Evolutionary conservation across 805 yeast genomes (phyloP).

Genomic region (Lipomyces yamadae): DNA sequence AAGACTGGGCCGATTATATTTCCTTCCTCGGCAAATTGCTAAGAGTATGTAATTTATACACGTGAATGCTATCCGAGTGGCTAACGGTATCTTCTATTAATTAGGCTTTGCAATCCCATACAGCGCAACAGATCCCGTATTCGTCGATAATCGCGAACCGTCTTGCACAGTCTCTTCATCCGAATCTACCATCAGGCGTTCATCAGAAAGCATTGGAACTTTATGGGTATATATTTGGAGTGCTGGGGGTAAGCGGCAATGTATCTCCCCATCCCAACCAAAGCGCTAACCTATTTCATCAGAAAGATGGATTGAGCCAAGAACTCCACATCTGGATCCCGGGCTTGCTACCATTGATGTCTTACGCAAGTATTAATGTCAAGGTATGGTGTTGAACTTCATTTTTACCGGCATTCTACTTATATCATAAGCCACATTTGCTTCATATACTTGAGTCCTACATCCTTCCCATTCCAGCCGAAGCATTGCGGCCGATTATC

Average conservation of each 20-base stretch:
- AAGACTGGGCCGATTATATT: conserved; percentile 98
- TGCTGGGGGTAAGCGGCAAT: conserved; percentile 40
- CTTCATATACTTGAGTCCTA: conserved; percentile 63
- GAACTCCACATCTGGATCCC: conserved; percentile 84
- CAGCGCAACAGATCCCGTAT: conserved; percentile 60
- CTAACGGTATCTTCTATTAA: background rate
- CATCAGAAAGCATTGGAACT: conserved; percentile 85
- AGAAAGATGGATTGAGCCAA: conserved; percentile 51
- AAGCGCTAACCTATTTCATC: background rate
- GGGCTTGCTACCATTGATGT: conserved; percentile 85
- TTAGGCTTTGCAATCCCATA: conserved; percentile 41
- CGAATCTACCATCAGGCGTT: conserved; percentile 90
- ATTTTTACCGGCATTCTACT: background rate
- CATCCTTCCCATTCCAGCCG: conserved; percentile 57
- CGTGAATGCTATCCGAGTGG: conserved; percentile 2
- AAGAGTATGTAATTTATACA: conserved; percentile 61
- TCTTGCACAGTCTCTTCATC: conserved; percentile 77
- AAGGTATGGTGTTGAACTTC: conserved; percentile 47
- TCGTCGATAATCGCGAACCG: conserved; percentile 69
- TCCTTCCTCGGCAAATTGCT: conserved; percentile 80
- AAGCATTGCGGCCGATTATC: conserved; percentile 57
- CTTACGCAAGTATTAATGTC: conserved; percentile 86
- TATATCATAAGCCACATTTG: conserved; percentile 57
- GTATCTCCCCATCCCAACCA: background rate
- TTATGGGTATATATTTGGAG: conserved; percentile 70